Percentiles rank a stretch among this genome's conserved stretches.
Evolutionary conservation across 2,329 filamentous ascomycete genomes (phyloP).

Genomic region (Colletotrichum higginsianum): DNA sequence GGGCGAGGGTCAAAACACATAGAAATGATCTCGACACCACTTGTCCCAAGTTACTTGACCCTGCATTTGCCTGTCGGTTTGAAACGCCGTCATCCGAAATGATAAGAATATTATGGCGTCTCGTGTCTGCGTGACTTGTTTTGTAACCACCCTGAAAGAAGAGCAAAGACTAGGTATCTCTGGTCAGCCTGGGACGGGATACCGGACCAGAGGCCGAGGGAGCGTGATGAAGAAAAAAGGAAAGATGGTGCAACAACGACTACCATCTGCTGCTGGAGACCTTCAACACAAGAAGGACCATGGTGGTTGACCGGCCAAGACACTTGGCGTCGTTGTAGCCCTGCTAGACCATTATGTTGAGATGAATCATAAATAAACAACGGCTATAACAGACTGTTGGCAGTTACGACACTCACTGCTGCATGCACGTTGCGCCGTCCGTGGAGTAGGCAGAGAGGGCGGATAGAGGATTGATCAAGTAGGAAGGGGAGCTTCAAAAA

Average conservation of each 20-base stretch:
- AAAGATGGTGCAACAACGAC: not conserved
- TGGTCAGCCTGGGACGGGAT: constrained; percentile 5
- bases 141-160: not conserved
- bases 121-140: constrained; percentile 11
- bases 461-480: not conserved
- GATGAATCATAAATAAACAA: not conserved
- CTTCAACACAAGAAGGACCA: no score
- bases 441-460: not conserved
- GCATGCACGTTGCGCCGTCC: not conserved
- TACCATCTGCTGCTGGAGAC: not conserved
- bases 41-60: not conserved
- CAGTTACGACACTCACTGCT: not conserved
- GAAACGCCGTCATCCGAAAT: constrained; percentile 13
- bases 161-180: not conserved
- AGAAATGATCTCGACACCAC: not conserved
- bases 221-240: not conserved
- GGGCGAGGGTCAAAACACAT: not conserved
- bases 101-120: not conserved
- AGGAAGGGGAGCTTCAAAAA: not conserved
- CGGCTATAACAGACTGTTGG: not conserved
- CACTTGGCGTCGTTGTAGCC: not conserved
- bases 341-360: not conserved
- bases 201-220: not conserved
- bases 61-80: not conserved
- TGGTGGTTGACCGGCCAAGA: not conserved